phyloP scores from a whole-genome alignment of 1,284 basidiomycete species.

The Ustanciosporium gigantosporum region DNA sequence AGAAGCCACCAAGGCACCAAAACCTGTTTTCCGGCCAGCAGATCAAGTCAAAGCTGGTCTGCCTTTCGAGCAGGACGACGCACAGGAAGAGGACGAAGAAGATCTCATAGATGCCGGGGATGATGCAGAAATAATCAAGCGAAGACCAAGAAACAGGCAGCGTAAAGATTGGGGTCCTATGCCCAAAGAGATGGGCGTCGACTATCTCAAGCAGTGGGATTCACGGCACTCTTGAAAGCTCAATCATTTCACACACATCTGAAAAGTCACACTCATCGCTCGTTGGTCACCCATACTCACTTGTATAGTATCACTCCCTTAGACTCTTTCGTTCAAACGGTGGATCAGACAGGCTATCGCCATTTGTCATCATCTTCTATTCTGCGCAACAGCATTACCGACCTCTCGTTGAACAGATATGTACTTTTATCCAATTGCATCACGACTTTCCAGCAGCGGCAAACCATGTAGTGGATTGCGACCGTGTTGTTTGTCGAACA shows the following conservation, averaged over 20 bases:
- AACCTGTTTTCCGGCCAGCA: slow-evolving; percentile 29
- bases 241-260: too few relatives aligned
- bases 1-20: slow-evolving; percentile 25
- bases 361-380: too few relatives aligned
- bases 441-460: too few relatives aligned
- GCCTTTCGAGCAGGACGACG: not conserved
- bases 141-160: slow-evolving; percentile 26
- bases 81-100: not conserved
- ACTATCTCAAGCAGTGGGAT: slow-evolving; percentile 40
- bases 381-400: too few relatives aligned
- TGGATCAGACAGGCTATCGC: too few relatives aligned
- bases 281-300: too few relatives aligned
- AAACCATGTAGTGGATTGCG: too few relatives aligned
- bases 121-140: slow-evolving; percentile 21
- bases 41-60: slow-evolving; percentile 1
- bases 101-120: slow-evolving; percentile 7
- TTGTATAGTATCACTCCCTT: too few relatives aligned
- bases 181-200: slow-evolving; percentile 39
- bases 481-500: not conserved
- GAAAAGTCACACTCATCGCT: too few relatives aligned
- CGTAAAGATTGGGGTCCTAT: slow-evolving; percentile 36
- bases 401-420: too few relatives aligned
- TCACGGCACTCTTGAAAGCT: not conserved
- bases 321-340: too few relatives aligned
- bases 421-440: too few relatives aligned